Conservation (phyloP, 2,329 filamentous ascomycete genomes). For the Colletotrichum spaethianum region DNA sequence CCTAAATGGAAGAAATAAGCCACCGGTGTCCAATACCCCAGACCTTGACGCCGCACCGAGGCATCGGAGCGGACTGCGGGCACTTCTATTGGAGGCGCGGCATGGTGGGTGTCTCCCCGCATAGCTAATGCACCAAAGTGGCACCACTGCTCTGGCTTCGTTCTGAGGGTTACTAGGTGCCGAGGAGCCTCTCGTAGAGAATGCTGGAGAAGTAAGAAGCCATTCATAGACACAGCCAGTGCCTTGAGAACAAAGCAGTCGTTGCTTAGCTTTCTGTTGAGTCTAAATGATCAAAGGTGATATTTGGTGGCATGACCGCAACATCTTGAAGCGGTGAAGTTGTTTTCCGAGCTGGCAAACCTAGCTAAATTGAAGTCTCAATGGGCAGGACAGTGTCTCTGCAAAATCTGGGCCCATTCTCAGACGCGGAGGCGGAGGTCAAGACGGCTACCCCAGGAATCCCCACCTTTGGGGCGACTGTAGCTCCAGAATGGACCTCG, state of each 20-base stretch:
- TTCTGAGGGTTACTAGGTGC: background rate
- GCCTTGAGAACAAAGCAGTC: background rate
- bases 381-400: background rate
- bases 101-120: slow-evolving; percentile 21
- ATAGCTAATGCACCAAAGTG: slow-evolving; percentile 12
- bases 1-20: background rate
- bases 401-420: slow-evolving; percentile 13
- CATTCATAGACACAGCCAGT: background rate
- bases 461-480: slow-evolving; percentile 37
- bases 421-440: slow-evolving; percentile 37
- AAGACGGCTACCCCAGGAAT: slow-evolving; percentile 39
- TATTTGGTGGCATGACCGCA: background rate
- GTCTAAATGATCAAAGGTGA: no score
- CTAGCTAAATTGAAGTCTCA: background rate
- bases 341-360: background rate
- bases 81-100: slow-evolving; percentile 28
- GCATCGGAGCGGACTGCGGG: slow-evolving; percentile 19
- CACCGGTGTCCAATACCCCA: background rate
- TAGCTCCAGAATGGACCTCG: slow-evolving; percentile 40
- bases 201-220: background rate
- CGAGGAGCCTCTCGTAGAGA: slow-evolving; percentile 8
- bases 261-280: background rate
- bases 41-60: slow-evolving; percentile 34
- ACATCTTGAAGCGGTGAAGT: background rate
- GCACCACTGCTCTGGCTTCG: slow-evolving; percentile 19